Evolutionary conservation across 805 yeast species (phyloP), one percentile per base, ranked within the genome.

Genomic region (Clavispora asparagi): DNA sequence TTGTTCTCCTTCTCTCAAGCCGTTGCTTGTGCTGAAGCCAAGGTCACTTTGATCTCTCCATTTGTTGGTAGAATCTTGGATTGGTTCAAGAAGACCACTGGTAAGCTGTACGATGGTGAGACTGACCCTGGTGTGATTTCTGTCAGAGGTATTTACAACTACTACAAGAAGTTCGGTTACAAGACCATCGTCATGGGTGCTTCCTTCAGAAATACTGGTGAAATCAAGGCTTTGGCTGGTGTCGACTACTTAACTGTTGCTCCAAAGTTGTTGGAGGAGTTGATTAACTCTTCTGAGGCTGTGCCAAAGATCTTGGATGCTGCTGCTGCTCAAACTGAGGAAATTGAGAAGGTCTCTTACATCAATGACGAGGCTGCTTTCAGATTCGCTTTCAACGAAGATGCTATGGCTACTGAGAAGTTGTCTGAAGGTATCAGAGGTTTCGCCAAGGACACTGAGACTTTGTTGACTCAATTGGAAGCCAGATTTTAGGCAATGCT

Each of bases 181-280:
- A 80, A 92, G 63, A 94, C 99, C 70, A 91, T 94, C 67, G 98
- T 94, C 65, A 94, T 94, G 99, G 99, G 99, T 74, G 99, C 99
- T 50, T 92, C 98, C 50, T 92, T 94, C 90, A 92, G 99, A 83
- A 94, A 91, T 79, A 71, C 76, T 53, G 96, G 90, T 59, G 99
- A 92, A 77, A 88, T 94, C 74, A 85, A 84, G 73, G 96, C 95
- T 60, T 79, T 94, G 61, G 97, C 99, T 49, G 99, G 99, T 71
- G 84, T 88, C 65, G 99, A 94, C 71, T 90, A 76, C 82, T 79
- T 94, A 74, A 94, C 99, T 66, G 90, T 94, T 63, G 79, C 98
- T 60, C 98, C 98, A 68, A 80, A 78, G 65, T 78, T 94, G 63
- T 83, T 94, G 70, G 97, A 92, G 73, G 85, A 87, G 73, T 81